These are phyloP conservation scores for Haematococcus lacustris DNA, from an alignment of 139 green algal genomes.

Conservation along the genomic window DNA sequence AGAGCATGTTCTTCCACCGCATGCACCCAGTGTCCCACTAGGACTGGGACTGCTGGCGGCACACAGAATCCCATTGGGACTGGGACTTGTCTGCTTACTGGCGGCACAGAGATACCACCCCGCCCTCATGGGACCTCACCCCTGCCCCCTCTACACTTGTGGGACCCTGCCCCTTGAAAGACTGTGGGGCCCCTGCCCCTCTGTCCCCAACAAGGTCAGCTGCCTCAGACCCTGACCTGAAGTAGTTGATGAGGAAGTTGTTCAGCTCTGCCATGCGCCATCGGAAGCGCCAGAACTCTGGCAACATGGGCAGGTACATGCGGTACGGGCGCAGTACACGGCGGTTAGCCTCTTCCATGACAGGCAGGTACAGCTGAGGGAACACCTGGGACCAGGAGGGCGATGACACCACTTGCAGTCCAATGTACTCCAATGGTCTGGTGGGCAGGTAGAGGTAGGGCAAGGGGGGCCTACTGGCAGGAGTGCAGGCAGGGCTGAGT, in stretches of 20 bases:
- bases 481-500: neutral
- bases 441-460: neutral
- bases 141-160: no score
- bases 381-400: slow-evolving; percentile 87
- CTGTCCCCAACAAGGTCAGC: neutral
- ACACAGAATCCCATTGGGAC: neutral
- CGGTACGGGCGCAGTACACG: slow-evolving; percentile 80
- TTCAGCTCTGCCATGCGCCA: slow-evolving; percentile 63
- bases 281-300: slow-evolving; percentile 40
- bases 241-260: slow-evolving; percentile 63
- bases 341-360: slow-evolving; percentile 90
- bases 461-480: no score
- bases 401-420: neutral
- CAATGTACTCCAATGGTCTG: neutral
- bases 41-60: neutral
- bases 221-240: neutral
- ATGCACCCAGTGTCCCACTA: no score
- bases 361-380: slow-evolving; percentile 84
- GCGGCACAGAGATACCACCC: no score
- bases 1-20: no score
- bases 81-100: no score
- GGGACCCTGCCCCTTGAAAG: neutral
- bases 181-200: neutral
- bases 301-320: slow-evolving; percentile 59
- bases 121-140: no score